Percentiles rank a stretch among this genome's conserved stretches.
Evolutionary conservation across 1,284 basidiomycete species (phyloP).

Genomic region (Sporisorium reilianum): DNA sequence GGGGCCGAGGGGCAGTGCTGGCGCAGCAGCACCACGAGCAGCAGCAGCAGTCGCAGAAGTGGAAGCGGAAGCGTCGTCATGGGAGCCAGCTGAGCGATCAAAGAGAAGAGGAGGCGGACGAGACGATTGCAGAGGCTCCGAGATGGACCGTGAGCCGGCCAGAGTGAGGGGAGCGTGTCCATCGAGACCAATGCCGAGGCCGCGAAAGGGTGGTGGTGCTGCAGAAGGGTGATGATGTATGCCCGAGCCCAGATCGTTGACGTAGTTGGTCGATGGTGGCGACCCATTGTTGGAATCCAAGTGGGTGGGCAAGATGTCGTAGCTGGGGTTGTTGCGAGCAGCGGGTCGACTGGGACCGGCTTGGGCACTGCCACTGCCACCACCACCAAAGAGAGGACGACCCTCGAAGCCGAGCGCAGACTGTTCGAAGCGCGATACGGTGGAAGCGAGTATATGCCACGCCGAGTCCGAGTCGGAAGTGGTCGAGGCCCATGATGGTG

Average conservation of each 20-base stretch:
- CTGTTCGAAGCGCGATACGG: conserved; percentile 43
- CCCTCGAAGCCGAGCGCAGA: conserved; percentile 48
- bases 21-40: neutral
- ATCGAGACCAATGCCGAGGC: conserved; percentile 51
- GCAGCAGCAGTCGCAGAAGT: neutral
- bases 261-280: conserved; percentile 48
- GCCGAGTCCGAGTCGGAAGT: conserved; percentile 20
- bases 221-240: conserved; percentile 7
- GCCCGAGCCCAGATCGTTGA: conserved; percentile 31
- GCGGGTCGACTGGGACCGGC: conserved; percentile 14
- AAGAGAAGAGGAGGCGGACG: conserved; percentile 25
- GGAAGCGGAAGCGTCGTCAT: neutral
- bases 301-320: conserved; percentile 25
- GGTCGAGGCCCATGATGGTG: conserved; percentile 17
- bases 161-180: conserved; percentile 23
- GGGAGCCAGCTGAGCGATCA: conserved; percentile 11
- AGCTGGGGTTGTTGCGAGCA: conserved; percentile 8
- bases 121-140: conserved; percentile 6
- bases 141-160: conserved; percentile 4
- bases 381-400: conserved; percentile 28
- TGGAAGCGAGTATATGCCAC: conserved; percentile 24
- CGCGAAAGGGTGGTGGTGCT: conserved; percentile 24
- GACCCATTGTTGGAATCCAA: conserved; percentile 38
- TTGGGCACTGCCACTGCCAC: neutral
- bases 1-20: conserved; percentile 4